Percentiles rank a stretch among this genome's conserved stretches.
phyloP scores from a whole-genome alignment of 768 basidiomycete species.

The Tylopilus rubrobrunneus region DNA sequence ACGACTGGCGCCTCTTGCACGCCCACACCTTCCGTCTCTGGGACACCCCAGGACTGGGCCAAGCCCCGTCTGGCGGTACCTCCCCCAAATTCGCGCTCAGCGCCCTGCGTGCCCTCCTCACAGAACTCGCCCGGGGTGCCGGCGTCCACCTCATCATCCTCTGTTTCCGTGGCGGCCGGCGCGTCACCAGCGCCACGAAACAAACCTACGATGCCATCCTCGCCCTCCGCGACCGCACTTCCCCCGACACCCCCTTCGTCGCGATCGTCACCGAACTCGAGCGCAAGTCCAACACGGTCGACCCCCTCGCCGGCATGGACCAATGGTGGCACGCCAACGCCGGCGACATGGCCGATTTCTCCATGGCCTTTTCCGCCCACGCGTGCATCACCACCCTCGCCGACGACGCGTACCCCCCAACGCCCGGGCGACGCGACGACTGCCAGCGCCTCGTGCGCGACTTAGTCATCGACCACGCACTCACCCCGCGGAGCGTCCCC shows the following conservation, averaged over 20 bases:
- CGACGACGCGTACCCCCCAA: constrained; percentile 16
- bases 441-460: constrained; percentile 25
- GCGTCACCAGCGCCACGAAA: constrained; percentile 18
- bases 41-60: constrained; percentile 22
- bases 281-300: background rate
- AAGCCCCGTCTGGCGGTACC: constrained; percentile 9
- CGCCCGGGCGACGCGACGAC: constrained; percentile 17
- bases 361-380: constrained; percentile 16
- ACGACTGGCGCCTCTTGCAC: constrained; percentile 20
- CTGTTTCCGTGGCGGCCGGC: constrained; percentile 18
- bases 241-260: constrained; percentile 17
- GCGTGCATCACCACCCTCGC: constrained; percentile 23
- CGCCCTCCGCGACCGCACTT: constrained; percentile 14
- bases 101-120: constrained; percentile 21
- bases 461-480: constrained; percentile 21
- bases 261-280: constrained; percentile 22
- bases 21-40: constrained; percentile 24
- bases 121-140: constrained; percentile 12
- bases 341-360: constrained; percentile 1
- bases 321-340: constrained; percentile 21
- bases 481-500: constrained; percentile 17
- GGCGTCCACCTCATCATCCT: constrained; percentile 22
- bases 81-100: constrained; percentile 12
- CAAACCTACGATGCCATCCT: constrained; percentile 18
- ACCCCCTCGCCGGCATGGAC: constrained; percentile 19